Conservation (phyloP, 140 eudicot species). For the Bidens hawaiensis region DNA sequence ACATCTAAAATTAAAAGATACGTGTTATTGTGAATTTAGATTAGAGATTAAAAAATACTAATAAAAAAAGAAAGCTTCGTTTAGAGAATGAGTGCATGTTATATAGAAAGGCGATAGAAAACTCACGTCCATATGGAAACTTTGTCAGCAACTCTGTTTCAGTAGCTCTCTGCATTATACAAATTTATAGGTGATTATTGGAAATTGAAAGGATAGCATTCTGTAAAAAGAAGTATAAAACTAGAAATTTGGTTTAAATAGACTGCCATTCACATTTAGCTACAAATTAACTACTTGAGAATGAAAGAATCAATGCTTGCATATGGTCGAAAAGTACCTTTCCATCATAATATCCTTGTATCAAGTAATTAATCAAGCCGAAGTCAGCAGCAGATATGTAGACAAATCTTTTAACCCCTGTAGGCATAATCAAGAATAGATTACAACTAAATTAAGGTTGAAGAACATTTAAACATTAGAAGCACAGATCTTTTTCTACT, state of each 20-base stretch:
- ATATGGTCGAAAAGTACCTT: slow-evolving; percentile 48
- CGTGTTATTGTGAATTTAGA: background rate
- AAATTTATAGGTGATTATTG: too few relatives aligned
- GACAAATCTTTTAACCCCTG: slow-evolving; percentile 87
- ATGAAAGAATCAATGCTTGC: too few relatives aligned
- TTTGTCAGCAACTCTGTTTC: slow-evolving; percentile 78
- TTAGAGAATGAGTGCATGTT: background rate
- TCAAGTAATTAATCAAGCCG: slow-evolving; percentile 73
- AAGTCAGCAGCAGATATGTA: slow-evolving; percentile 95
- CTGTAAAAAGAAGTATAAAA: background rate
- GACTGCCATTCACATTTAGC: background rate
- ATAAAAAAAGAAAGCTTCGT: background rate
- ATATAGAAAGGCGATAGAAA: background rate
- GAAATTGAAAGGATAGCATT: too few relatives aligned
- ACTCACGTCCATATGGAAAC: slow-evolving; percentile 87
- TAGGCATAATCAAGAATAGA: too few relatives aligned
- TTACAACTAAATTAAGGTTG: too few relatives aligned
- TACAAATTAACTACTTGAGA: slow-evolving; percentile 1
- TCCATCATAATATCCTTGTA: slow-evolving; percentile 91
- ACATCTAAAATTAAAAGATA: slow-evolving; percentile 49
- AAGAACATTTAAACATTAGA: background rate
- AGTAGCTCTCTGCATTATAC: slow-evolving; percentile 74
- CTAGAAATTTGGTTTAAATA: background rate
- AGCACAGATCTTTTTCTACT: too few relatives aligned
- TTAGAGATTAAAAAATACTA: background rate